These are phyloP conservation scores for Saccharomyces hybrid DNA, from an alignment of 1,139 yeast genomes.

Conservation along the genomic window DNA sequence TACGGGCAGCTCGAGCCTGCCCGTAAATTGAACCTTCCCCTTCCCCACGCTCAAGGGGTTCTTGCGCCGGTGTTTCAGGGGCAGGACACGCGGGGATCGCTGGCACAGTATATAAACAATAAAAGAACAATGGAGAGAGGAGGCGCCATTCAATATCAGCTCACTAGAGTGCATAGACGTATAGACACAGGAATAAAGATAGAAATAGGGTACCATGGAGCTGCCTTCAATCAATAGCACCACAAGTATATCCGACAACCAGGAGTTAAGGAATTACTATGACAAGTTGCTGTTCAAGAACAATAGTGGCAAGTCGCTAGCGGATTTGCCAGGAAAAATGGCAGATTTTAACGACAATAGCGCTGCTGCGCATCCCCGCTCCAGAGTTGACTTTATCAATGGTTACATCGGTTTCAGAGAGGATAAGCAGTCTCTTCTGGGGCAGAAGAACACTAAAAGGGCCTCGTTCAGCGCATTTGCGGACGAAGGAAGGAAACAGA, in stretches of 20 bases:
- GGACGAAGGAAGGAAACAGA: not conserved
- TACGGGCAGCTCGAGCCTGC: not conserved
- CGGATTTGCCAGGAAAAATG: slow-evolving; percentile 25
- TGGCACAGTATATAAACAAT: not conserved
- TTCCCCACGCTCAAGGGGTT: slow-evolving; percentile 1
- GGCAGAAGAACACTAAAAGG: not conserved
- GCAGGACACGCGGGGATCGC: slow-evolving; percentile 1
- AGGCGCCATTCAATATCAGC: not conserved
- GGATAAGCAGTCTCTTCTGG: not conserved
- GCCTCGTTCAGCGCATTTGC: not conserved
- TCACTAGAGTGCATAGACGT: not conserved
- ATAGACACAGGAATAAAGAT: not conserved
- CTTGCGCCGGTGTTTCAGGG: not conserved
- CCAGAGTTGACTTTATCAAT: slow-evolving; percentile 5
- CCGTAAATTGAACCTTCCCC: not conserved
- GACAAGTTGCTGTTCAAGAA: slow-evolving; percentile 29
- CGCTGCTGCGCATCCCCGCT: not conserved
- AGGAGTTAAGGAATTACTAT: slow-evolving; percentile 28
- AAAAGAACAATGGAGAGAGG: not conserved
- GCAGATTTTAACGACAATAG: not conserved
- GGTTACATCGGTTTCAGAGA: slow-evolving; percentile 1
- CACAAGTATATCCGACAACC: slow-evolving; percentile 31
- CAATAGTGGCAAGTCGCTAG: slow-evolving; percentile 28
- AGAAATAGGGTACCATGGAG: slow-evolving; percentile 10
- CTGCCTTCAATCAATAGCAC: slow-evolving; percentile 30